These are phyloP conservation scores for Saccharomycopsis hybrid DNA, from an alignment of 1,139 yeast species.

Conservation along the genomic window DNA sequence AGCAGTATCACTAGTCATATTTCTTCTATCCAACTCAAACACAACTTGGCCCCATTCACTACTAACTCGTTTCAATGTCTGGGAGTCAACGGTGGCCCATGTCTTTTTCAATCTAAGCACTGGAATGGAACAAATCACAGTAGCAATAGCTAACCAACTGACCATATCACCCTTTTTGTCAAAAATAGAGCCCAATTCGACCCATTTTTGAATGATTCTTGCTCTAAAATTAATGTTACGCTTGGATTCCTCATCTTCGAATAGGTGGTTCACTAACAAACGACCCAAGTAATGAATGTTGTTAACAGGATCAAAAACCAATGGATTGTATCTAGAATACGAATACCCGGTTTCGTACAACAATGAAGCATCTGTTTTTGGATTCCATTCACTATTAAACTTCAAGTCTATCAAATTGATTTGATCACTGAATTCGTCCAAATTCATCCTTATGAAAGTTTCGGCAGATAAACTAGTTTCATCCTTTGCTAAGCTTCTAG, in stretches of 20 bases:
- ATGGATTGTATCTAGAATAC: slow-evolving; percentile 46
- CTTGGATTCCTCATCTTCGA: slow-evolving; percentile 30
- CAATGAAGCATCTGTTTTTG: slow-evolving; percentile 55
- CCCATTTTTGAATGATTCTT: slow-evolving; percentile 72
- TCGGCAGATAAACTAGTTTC: slow-evolving; percentile 26
- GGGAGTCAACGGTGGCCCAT: slow-evolving; percentile 70
- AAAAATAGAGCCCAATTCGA: slow-evolving; percentile 69
- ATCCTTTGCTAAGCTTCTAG: slow-evolving; percentile 21
- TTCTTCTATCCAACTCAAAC: slow-evolving; percentile 78
- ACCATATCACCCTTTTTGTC: slow-evolving; percentile 89
- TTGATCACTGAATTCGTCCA: slow-evolving; percentile 46
- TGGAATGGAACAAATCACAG: slow-evolving; percentile 77
- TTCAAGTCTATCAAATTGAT: slow-evolving; percentile 52
- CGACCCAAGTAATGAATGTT: slow-evolving; percentile 77
- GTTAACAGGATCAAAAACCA: slow-evolving; percentile 59
- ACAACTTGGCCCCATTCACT: slow-evolving; percentile 94
- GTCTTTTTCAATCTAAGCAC: slow-evolving; percentile 64
- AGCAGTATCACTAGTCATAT: slow-evolving; percentile 47
- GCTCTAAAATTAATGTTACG: slow-evolving; percentile 37
- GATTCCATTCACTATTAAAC: slow-evolving; percentile 65
- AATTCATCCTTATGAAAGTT: slow-evolving; percentile 40
- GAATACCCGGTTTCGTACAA: slow-evolving; percentile 39
- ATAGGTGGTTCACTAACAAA: slow-evolving; percentile 63
- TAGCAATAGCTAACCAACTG: slow-evolving; percentile 89
- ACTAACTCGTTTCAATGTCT: slow-evolving; percentile 54